Evolutionary conservation across 805 yeast species (phyloP).

Genomic region (Candida namnaoensis): DNA sequence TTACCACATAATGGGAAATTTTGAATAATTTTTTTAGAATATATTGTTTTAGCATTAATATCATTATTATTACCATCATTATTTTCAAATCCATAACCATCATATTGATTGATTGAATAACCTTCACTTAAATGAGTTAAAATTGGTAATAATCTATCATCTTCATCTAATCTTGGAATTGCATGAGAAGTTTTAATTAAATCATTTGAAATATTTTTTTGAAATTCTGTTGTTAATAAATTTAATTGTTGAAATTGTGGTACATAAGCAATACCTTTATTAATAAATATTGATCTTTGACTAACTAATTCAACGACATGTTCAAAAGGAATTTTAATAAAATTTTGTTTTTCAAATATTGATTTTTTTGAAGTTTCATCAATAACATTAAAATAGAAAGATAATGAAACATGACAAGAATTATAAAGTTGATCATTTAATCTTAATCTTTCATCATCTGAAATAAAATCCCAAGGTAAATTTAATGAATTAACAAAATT

Average conservation of each 20-base stretch:
- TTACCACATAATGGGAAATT: constrained; percentile 82
- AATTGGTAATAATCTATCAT: constrained; percentile 80
- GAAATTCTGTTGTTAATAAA: constrained; percentile 62
- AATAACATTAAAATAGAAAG: constrained; percentile 24
- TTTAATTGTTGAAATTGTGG: constrained; percentile 76
- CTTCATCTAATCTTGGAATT: constrained; percentile 83
- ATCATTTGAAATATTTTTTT: constrained; percentile 32
- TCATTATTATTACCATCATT: constrained; percentile 24
- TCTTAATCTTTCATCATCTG: constrained; percentile 48
- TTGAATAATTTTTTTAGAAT: constrained; percentile 39
- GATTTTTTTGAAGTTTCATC: constrained; percentile 35
- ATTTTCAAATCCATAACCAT: constrained; percentile 12
- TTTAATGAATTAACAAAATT: constrained; percentile 59
- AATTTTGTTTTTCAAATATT: constrained; percentile 51
- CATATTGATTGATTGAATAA: constrained; percentile 35
- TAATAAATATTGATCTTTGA: constrained; percentile 58
- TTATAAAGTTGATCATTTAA: constrained; percentile 42
- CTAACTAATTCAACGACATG: constrained; percentile 72
- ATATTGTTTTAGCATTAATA: constrained; percentile 55
- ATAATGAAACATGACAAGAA: constrained; percentile 37
- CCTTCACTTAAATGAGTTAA: constrained; percentile 71
- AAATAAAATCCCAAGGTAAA: constrained; percentile 65
- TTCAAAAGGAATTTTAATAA: constrained; percentile 83
- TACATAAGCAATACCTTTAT: constrained; percentile 71
- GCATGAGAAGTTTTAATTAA: constrained; percentile 64